Evolutionary conservation across 768 basidiomycete genomes (phyloP), one percentile per base, ranked within the genome.

Genomic region (Amanita fuliginea): DNA sequence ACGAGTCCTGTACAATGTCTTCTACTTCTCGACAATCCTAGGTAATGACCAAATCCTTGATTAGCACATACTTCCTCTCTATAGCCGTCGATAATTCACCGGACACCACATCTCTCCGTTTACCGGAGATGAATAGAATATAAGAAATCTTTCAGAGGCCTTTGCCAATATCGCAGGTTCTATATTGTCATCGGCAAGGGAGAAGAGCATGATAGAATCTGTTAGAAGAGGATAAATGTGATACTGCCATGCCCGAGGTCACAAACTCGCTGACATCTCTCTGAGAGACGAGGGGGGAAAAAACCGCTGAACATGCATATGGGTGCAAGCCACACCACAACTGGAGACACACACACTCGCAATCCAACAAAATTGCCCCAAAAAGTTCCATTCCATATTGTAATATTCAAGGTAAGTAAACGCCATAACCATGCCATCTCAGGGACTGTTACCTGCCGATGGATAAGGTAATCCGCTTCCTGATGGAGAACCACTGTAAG

Each of bases 91-190:
- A 32, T 70, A 73, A 42, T 26, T 39, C 56, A 87, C 86, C 21
- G 81, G 75, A 59, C 86, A 88, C 86, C 86, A 88, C 59, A 80
- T 63, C 47, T 66, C 60, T 22, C 79, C 83, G 51, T 76, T 69
- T 1, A 78, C 72, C 44, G 80, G 67, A 16, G 82, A 85, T 8
- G 85, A 75, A 53, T 81, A 86, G 61, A 88, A 86, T n/a, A 89
- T 65, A 22, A 86, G 47, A 51, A 72, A 85, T 13, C 67, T 58
- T 36, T 79, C 77, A n/a, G 70, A 63, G 8, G 66, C 69, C 26
- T 64, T 59, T 49, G 62, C 55, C 18, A 78, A 64, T 2, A 68
- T 63, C 22, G 52, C 47, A 24, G 64, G 63, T 36, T 73, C 66
- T 18, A 67, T 62, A 14, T 64, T 60, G 19, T 56, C 56, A 24